Conservation (phyloP, 2,329 filamentous ascomycete species). For the Bisporella sp. region DNA sequence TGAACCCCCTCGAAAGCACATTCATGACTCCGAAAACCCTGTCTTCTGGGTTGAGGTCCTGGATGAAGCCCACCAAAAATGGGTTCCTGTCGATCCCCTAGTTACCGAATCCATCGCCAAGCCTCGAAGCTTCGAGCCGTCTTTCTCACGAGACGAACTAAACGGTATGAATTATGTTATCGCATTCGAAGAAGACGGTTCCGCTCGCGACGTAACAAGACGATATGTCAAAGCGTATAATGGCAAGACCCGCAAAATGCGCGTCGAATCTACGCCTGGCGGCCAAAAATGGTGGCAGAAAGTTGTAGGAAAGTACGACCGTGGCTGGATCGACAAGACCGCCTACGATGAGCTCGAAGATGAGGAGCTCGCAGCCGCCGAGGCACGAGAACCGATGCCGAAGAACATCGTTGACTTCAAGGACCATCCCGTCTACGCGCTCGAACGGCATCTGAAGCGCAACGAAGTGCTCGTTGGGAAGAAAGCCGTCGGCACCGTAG, state of each 20-base stretch:
- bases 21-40: conserved; percentile 68
- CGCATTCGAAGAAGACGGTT: conserved; percentile 74
- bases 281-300: conserved; percentile 47
- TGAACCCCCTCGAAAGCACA: conserved; percentile 32
- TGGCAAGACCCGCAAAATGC: conserved; percentile 74
- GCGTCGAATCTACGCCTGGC: conserved; percentile 60
- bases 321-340: conserved; percentile 29
- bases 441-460: conserved; percentile 76
- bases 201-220: conserved; percentile 76
- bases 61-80: conserved; percentile 80
- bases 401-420: conserved; percentile 83
- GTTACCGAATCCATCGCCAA: conserved; percentile 76
- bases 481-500: conserved; percentile 69
- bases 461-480: conserved; percentile 73
- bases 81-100: conserved; percentile 81
- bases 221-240: conserved; percentile 86
- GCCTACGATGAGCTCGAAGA: conserved; percentile 83
- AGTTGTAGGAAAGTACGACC: conserved; percentile 41
- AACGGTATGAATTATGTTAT: conserved; percentile 81
- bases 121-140: conserved; percentile 72
- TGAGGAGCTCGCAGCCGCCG: conserved; percentile 62
- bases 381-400: conserved; percentile 76
- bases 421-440: conserved; percentile 72
- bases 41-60: conserved; percentile 95
- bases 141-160: conserved; percentile 60